Conservation (phyloP, 352 stramenopile species). For the Thalassiosira tumida region DNA sequence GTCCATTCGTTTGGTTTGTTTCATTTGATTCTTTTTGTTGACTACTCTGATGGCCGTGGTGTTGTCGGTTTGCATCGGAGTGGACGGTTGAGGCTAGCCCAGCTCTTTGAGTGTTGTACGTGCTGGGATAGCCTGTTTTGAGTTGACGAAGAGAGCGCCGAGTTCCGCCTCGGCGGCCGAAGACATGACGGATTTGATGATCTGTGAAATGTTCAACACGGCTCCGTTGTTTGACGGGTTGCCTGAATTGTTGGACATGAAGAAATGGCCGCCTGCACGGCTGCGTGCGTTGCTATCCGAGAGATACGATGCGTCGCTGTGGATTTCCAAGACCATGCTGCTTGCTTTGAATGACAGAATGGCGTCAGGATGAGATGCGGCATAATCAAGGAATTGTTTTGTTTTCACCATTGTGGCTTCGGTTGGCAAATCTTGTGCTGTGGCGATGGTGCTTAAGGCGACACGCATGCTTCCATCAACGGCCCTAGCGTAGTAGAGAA, state of each 20-base stretch:
- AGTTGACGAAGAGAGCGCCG: conserved; percentile 1
- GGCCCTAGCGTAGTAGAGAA: not conserved
- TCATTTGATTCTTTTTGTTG: not conserved
- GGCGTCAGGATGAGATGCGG: not conserved
- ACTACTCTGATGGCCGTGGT: not conserved
- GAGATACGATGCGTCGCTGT: not conserved
- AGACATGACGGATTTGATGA: conserved; percentile 18
- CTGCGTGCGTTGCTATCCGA: not conserved
- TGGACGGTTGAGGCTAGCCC: not conserved
- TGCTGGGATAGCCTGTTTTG: not conserved
- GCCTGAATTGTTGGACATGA: not conserved
- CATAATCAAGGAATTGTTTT: conserved; percentile 7
- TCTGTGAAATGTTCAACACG: not conserved
- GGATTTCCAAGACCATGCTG: not conserved
- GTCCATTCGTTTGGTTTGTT: conserved; percentile 7
- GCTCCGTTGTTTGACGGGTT: not conserved
- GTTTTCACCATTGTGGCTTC: conserved; percentile 10
- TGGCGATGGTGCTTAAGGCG: not conserved
- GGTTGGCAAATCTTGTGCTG: not conserved
- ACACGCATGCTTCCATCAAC: not conserved
- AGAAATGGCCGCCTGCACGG: not conserved
- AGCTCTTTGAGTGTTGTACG: not conserved
- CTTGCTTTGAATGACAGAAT: conserved; percentile 4
- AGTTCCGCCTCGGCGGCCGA: conserved; percentile 6
- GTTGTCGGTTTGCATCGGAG: not conserved